These are phyloP conservation scores for Pistacia vera DNA, from an alignment of 345 rosid species.

Conservation along the genomic window DNA sequence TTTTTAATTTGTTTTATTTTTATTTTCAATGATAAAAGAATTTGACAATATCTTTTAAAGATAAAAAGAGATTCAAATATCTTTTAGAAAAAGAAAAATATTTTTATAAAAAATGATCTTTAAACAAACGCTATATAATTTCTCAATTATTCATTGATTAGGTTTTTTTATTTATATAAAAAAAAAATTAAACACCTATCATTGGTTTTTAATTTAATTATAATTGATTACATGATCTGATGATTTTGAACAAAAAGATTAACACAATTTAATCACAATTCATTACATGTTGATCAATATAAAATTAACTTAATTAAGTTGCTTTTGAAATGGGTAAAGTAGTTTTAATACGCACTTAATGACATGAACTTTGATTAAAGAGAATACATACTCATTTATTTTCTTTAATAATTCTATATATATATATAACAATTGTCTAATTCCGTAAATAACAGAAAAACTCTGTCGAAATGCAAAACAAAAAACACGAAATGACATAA, in stretches of 20 bases:
- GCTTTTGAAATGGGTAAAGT: neutral
- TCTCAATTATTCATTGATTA: no score
- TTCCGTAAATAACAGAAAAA: conserved; percentile 10
- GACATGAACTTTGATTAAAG: neutral
- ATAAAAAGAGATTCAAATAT: no score
- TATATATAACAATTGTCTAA: neutral
- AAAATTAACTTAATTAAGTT: neutral
- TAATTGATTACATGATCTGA: no score
- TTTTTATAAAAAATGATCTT: no score
- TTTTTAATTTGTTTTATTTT: no score
- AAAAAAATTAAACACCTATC: no score
- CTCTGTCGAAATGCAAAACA: neutral
- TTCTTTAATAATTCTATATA: neutral
- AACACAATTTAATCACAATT: neutral
- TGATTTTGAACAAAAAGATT: neutral
- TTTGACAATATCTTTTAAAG: no score
- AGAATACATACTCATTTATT: neutral
- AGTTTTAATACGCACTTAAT: neutral
- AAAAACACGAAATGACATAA: neutral
- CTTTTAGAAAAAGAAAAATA: no score
- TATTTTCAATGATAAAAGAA: no score
- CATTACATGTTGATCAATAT: neutral
- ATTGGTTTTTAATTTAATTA: no score
- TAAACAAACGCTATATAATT: no score
- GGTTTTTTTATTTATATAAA: no score